Conservation (phyloP, 2,329 filamentous ascomycete species). For the Fusarium mexicanum region DNA sequence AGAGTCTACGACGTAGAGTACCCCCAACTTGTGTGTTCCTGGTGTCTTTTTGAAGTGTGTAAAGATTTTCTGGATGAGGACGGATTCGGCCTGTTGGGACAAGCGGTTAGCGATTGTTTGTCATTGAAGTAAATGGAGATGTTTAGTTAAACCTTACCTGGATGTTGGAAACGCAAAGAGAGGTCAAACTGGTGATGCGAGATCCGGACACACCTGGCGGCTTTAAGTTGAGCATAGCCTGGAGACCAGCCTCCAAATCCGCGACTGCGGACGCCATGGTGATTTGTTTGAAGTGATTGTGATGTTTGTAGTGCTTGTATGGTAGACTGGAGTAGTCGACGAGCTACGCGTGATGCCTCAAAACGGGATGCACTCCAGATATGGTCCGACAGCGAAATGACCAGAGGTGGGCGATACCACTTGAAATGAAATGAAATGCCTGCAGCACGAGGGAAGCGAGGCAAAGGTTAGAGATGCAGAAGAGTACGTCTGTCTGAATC, state of each 20-base stretch:
- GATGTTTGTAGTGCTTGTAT: slow-evolving; percentile 33
- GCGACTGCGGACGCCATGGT: slow-evolving; percentile 84
- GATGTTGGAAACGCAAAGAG: slow-evolving; percentile 87
- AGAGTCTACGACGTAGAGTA: slow-evolving; percentile 99
- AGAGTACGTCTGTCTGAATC: slow-evolving; percentile 13
- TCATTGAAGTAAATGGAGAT: background rate
- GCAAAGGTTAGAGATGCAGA: slow-evolving; percentile 1
- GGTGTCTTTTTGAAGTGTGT: slow-evolving; percentile 97
- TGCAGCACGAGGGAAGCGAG: slow-evolving; percentile 32
- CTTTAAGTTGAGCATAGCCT: slow-evolving; percentile 91
- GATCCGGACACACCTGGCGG: slow-evolving; percentile 93
- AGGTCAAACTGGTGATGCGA: slow-evolving; percentile 87
- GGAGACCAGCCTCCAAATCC: slow-evolving; percentile 89
- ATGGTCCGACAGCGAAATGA: slow-evolving; percentile 7
- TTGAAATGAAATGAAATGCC: slow-evolving; percentile 10
- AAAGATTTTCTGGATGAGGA: slow-evolving; percentile 95
- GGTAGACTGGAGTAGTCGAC: slow-evolving; percentile 23
- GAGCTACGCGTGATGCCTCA: slow-evolving; percentile 37
- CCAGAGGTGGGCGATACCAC: slow-evolving; percentile 24
- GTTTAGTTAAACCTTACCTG: slow-evolving; percentile 69
- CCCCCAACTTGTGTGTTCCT: slow-evolving; percentile 95
- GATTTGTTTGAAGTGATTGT: slow-evolving; percentile 14
- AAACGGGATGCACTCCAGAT: slow-evolving; percentile 26
- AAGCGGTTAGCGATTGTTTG: slow-evolving; percentile 33
- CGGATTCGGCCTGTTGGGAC: slow-evolving; percentile 80